A percentile compares a stretch with the other conserved stretches of the same genome.
phyloP scores from a whole-genome alignment of 495 filamentous ascomycete genomes.

The Penicillium coffeae region DNA sequence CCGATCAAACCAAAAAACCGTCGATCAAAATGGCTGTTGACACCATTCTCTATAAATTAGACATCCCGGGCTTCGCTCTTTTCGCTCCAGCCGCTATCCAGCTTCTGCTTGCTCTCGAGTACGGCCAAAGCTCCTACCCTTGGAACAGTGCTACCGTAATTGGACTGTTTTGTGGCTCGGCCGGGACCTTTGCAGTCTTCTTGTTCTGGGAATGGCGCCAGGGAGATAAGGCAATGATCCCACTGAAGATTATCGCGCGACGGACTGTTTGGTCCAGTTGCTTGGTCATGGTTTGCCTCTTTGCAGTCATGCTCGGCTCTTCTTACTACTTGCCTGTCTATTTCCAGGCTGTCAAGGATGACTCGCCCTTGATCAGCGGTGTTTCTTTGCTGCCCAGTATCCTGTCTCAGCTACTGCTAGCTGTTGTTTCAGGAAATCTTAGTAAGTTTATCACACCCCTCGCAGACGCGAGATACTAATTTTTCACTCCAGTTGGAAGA shows the following conservation, averaged over 20 bases:
- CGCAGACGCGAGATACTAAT: background rate
- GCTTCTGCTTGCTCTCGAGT: constrained; percentile 51
- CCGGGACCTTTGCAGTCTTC: constrained; percentile 38
- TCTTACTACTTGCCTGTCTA: constrained; percentile 39
- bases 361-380: constrained; percentile 30
- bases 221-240: constrained; percentile 52
- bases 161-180: constrained; percentile 50
- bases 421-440: constrained; percentile 40
- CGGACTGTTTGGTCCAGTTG: constrained; percentile 32
- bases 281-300: constrained; percentile 16
- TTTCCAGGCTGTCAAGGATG: constrained; percentile 34
- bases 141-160: constrained; percentile 48
- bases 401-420: constrained; percentile 44
- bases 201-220: constrained; percentile 42
- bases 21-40: constrained; percentile 27
- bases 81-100: constrained; percentile 43
- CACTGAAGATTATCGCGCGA: constrained; percentile 29
- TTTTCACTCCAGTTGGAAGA: constrained; percentile 21
- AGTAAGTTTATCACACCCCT: constrained; percentile 18
- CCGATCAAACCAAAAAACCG: constrained; percentile 40
- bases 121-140: constrained; percentile 30
- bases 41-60: constrained; percentile 30
- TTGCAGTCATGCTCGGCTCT: constrained; percentile 20
- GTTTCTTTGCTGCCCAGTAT: constrained; percentile 43
- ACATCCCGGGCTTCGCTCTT: constrained; percentile 42